Conservation (phyloP, 2,329 filamentous ascomycete genomes). For the Claviceps capensis region DNA sequence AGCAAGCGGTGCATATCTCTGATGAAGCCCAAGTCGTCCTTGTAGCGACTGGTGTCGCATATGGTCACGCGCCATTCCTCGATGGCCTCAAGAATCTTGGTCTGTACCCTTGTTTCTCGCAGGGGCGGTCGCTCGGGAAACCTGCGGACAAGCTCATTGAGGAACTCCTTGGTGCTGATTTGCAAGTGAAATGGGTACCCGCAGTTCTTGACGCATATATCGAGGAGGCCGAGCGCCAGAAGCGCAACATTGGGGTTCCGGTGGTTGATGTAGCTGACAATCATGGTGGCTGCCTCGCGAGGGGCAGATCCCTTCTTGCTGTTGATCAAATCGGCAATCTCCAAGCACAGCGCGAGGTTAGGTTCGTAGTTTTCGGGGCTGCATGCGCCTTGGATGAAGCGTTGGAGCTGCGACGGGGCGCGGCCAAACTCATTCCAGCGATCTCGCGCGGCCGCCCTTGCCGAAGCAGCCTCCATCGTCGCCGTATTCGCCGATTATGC, state of each 20-base stretch:
- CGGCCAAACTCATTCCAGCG: slow-evolving; percentile 76
- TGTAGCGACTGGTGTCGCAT: slow-evolving; percentile 95
- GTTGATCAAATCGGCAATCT: slow-evolving; percentile 94
- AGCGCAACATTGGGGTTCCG: slow-evolving; percentile 92
- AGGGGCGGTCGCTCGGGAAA: slow-evolving; percentile 90
- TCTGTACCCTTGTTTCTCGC: slow-evolving; percentile 74
- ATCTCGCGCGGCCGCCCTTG: slow-evolving; percentile 88
- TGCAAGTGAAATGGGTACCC: slow-evolving; percentile 98
- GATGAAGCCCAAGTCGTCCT: slow-evolving; percentile 92
- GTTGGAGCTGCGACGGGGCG: slow-evolving; percentile 74
- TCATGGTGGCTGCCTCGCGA: slow-evolving; percentile 84
- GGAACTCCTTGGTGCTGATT: slow-evolving; percentile 96
- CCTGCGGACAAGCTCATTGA: slow-evolving; percentile 91
- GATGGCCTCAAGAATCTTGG: slow-evolving; percentile 86
- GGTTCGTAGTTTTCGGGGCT: slow-evolving; percentile 97
- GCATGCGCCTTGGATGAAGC: slow-evolving; percentile 92
- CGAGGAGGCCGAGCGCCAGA: slow-evolving; percentile 79
- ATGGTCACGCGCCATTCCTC: slow-evolving; percentile 98
- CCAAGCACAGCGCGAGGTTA: slow-evolving; percentile 88
- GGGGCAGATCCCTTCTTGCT: slow-evolving; percentile 93
- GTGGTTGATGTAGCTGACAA: slow-evolving; percentile 91
- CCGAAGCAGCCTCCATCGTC: slow-evolving; percentile 82
- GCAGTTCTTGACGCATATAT: slow-evolving; percentile 99
- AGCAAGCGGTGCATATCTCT: slow-evolving; percentile 93
- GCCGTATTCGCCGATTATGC: slow-evolving; percentile 11